Base-by-base conservation (phyloP, 73 alveolate species). In the Halteria grandinella region DNA sequence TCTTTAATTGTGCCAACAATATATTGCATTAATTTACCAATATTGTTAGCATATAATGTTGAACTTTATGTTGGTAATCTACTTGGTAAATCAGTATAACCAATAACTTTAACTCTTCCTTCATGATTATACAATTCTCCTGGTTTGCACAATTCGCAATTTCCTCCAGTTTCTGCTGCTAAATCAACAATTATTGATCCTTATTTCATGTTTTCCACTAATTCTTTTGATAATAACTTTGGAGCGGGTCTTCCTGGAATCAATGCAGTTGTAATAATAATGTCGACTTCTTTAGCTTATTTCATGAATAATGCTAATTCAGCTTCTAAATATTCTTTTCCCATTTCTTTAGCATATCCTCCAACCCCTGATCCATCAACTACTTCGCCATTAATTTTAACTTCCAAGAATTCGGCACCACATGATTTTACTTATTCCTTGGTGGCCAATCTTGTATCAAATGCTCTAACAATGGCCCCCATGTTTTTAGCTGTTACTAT, bases 111-210 rank as follows among this genome's bases (percentile, higher is more conserved):
- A 25, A 90, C 97, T 14, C 97, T n/a, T n/a, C n/a, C 97, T 37
- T 86, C 72, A 43, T 36, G 33, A 33, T 82, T 55, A 41, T 41
- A 34, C 50, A 54, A 52, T 58, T 86, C 88, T 29, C 84, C 91
- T 28, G 73, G 73, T 70, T 58, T 88, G 10, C 89, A 57, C 34
- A 80, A 47, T 54, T 71, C 93, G 59, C 95, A 87, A 71, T 90
- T 90, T 58, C 97, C 97, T 49, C 97, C 97, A 0, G 85, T 87
- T 59, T 83, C 93, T 8, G 97, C 92, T 1, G 97, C 97, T 45
- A 90, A 52, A 51, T 90, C 96, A 39, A 89, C 96, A 39, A 89
- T 69, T 32, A 89, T 87, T 31, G 89, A 58, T 28, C 97, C 96
- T 23, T 89, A 87, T 55, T 73, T 89, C 94, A 89, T 85, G 48